Evolutionary conservation across 768 basidiomycete genomes (phyloP).

Genomic region (Podaxis carcinomalis): DNA sequence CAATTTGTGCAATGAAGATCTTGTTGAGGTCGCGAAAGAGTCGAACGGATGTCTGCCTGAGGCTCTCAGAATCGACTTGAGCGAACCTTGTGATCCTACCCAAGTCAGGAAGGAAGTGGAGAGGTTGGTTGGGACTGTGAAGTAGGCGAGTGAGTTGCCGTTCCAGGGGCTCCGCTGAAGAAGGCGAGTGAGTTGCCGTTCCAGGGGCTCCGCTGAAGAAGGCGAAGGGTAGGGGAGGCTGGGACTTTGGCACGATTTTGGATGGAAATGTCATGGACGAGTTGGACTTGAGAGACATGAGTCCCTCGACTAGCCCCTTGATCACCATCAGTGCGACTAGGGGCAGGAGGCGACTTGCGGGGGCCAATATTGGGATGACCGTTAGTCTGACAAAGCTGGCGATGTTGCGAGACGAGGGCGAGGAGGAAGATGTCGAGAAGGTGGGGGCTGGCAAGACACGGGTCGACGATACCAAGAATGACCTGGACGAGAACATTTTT

Average conservation of each 20-base stretch:
- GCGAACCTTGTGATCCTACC: constrained; percentile 21
- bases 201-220: constrained; percentile 34
- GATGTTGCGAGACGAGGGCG: constrained; percentile 27
- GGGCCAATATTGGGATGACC: constrained; percentile 14
- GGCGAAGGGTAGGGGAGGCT: constrained; percentile 20
- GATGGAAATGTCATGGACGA: not conserved
- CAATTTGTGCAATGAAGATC: constrained; percentile 74
- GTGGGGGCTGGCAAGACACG: constrained; percentile 14
- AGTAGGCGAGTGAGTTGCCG: constrained; percentile 1
- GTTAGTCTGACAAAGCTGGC: constrained; percentile 21
- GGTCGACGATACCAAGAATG: constrained; percentile 21
- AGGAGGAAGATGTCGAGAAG: constrained; percentile 13
- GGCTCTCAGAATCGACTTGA: constrained; percentile 43
- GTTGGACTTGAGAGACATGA: constrained; percentile 14
- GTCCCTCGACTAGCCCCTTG: constrained; percentile 34
- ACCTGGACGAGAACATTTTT: constrained; percentile 17
- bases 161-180: constrained; percentile 35
- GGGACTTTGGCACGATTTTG: constrained; percentile 4
- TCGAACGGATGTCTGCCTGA: constrained; percentile 57
- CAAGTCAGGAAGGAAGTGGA: constrained; percentile 51
- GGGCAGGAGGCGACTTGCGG: constrained; percentile 14
- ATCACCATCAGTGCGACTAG: constrained; percentile 19
- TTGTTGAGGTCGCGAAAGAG: constrained; percentile 45
- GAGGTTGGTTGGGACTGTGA: no score
- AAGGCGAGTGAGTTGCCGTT: constrained; percentile 21